phyloP scores from a whole-genome alignment of 306 rosid species.

The Inga leiocalycina region DNA sequence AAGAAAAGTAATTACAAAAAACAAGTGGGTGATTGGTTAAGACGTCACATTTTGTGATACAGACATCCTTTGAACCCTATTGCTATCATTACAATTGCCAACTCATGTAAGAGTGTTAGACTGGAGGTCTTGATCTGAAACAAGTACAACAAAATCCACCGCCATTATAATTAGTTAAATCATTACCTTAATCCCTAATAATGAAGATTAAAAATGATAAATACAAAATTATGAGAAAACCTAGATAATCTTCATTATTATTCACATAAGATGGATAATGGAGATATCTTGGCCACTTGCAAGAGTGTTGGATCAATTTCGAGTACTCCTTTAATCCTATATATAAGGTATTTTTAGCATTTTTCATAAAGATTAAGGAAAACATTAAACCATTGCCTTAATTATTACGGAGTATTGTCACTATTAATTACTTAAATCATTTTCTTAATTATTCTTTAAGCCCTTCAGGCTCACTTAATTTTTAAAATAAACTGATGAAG shows the following conservation, averaged over 20 bases:
- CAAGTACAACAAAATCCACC: not conserved
- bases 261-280: no score
- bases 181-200: not conserved
- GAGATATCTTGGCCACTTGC: no score
- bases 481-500: not conserved
- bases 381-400: no score
- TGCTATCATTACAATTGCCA: not conserved
- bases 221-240: not conserved
- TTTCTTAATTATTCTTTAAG: not conserved
- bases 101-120: not conserved
- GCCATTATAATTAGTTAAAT: not conserved
- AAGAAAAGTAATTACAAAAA: not conserved
- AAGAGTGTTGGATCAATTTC: no score
- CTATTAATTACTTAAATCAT: not conserved
- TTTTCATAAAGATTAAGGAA: no score
- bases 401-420: not conserved
- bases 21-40: slow-evolving; percentile 21
- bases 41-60: slow-evolving; percentile 27
- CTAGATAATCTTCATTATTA: not conserved
- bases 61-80: not conserved
- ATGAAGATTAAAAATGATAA: not conserved
- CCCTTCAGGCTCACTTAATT: not conserved
- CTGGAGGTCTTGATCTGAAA: not conserved
- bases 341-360: no score
- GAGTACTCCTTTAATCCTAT: no score